A percentile compares a stretch with the other conserved stretches of the same genome.
Evolutionary conservation across 2,329 filamentous ascomycete genomes (phyloP).

Genomic region (Calycina herbarum): DNA sequence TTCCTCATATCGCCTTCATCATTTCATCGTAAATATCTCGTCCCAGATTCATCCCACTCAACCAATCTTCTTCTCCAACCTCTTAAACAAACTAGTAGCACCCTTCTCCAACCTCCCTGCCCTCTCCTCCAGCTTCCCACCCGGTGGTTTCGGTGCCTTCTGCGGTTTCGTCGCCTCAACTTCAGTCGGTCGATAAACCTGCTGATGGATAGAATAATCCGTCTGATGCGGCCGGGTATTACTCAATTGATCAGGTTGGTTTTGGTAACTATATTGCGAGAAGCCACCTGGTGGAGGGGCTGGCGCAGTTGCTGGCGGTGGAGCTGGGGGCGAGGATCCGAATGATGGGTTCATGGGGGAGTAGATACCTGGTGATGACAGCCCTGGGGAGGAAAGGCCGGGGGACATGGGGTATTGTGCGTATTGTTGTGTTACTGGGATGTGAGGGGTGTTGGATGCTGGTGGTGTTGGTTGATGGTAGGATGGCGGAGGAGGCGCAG

Average conservation of each 20-base stretch:
- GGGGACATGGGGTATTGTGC: conserved; percentile 49
- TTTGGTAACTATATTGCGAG: conserved; percentile 52
- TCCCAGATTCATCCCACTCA: conserved; percentile 15
- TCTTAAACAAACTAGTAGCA: conserved; percentile 71
- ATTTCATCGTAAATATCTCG: background rate
- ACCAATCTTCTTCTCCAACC: conserved; percentile 66
- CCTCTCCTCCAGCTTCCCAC: conserved; percentile 62
- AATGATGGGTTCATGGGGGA: conserved; percentile 7
- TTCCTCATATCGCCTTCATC: background rate
- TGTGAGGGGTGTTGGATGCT: conserved; percentile 12
- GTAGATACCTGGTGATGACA: conserved; percentile 23
- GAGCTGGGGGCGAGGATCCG: background rate
- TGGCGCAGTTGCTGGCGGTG: conserved; percentile 1
- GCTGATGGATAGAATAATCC: conserved; percentile 65
- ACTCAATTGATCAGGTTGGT: conserved; percentile 29
- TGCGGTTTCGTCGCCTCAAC: conserved; percentile 48
- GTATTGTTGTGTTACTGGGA: conserved; percentile 33
- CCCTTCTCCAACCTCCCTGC: conserved; percentile 69
- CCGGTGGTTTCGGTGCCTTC: conserved; percentile 45
- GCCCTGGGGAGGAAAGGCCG: conserved; percentile 40
- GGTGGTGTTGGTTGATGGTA: conserved; percentile 20
- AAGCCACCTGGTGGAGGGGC: conserved; percentile 52
- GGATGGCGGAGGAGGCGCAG: conserved; percentile 20
- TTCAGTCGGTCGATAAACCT: conserved; percentile 69
- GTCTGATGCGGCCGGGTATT: conserved; percentile 38